Base-by-base conservation (phyloP, 305 asterid genomes). In the Fraxinus ornus region DNA sequence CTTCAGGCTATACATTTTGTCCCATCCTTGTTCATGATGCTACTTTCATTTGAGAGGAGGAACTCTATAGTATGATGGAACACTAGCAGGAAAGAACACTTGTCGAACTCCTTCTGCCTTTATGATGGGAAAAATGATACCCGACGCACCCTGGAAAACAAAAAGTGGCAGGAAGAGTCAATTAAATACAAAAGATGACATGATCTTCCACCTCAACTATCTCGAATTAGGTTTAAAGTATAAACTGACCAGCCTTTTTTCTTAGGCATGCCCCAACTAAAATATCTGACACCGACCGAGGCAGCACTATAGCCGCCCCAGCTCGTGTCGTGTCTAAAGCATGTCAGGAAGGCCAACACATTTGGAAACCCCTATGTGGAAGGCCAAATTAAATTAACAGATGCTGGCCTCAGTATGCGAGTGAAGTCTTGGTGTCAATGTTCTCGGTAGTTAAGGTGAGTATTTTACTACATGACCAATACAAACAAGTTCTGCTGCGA, bases 31-130 rank as follows among this genome's bases (percentile, higher is more conserved):
- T 78, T 70, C 47, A 0, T 28, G 28, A 64, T 79, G 39, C 21
- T 24, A 37, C 30, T 44, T 30, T 73, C 35, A 74, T 36, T 74
- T 79, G 55, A 64, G 80, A 28, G 80, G 80, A n/a, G 88, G 80
- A 68, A 81, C 85, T 78, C 85, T 83, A 76, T 84, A 79, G 52
- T 76, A 84, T 3, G 86, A 80, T 41, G 84, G 87, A 70, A 80
- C 78, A 7, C 82, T 83, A 21, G 82, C 75, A 7, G 85, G 84
- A 74, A 85, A 81, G 83, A 87, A 83, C 88, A 85, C 82, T 41
- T 83, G 81, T 39, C 79, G 36, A 71, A 87, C 81, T 44, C 90
- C 90, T 81, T 85, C 88, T 3, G 86, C 88, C 81, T 81, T 83
- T 78, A 85, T 79, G 77, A 85, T 85, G 17, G 90, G 88, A 26